Evolutionary conservation across 805 yeast genomes (phyloP).

Genomic region (Yueomyces sp.): DNA sequence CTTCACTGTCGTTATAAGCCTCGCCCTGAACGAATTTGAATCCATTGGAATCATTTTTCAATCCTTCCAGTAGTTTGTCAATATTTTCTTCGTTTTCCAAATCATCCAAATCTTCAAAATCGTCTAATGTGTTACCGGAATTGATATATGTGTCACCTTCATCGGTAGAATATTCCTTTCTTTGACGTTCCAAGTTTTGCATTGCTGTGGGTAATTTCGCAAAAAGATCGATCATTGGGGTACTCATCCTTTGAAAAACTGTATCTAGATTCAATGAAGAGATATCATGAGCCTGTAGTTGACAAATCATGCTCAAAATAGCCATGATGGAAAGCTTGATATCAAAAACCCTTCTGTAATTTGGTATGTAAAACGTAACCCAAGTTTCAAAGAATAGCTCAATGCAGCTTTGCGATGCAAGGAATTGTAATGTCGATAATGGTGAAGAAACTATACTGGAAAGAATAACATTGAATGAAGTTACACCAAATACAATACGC

Average conservation of each 20-base stretch:
- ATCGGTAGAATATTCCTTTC: slow-evolving; percentile 36
- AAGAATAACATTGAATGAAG: slow-evolving; percentile 40
- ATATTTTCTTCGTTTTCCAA: slow-evolving; percentile 21
- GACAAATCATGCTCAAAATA: slow-evolving; percentile 34
- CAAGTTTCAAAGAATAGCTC: slow-evolving; percentile 38
- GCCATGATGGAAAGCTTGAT: slow-evolving; percentile 66
- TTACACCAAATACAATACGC: slow-evolving; percentile 21
- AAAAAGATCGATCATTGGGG: slow-evolving; percentile 37
- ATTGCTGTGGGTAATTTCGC: slow-evolving; percentile 62
- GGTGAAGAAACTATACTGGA: slow-evolving; percentile 55
- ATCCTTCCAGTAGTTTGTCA: slow-evolving; percentile 34
- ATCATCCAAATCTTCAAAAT: slow-evolving; percentile 27
- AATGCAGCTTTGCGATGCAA: slow-evolving; percentile 33
- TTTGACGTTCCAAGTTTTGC: slow-evolving; percentile 45
- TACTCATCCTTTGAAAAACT: slow-evolving; percentile 36
- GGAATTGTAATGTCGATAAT: slow-evolving; percentile 32
- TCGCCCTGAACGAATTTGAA: slow-evolving; percentile 24
- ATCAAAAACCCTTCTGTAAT: slow-evolving; percentile 62
- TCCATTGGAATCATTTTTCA: slow-evolving; percentile 30
- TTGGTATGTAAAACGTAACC: slow-evolving; percentile 27
- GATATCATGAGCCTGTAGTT: slow-evolving; percentile 18
- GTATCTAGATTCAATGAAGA: slow-evolving; percentile 24
- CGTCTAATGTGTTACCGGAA: slow-evolving; percentile 14
- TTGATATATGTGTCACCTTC: slow-evolving; percentile 17
- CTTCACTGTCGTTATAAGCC: slow-evolving; percentile 29